A percentile compares a stretch with the other conserved stretches of the same genome.
Evolutionary conservation across 2,329 filamentous ascomycete genomes (phyloP).

Genomic region (Podosphaera aphanis): DNA sequence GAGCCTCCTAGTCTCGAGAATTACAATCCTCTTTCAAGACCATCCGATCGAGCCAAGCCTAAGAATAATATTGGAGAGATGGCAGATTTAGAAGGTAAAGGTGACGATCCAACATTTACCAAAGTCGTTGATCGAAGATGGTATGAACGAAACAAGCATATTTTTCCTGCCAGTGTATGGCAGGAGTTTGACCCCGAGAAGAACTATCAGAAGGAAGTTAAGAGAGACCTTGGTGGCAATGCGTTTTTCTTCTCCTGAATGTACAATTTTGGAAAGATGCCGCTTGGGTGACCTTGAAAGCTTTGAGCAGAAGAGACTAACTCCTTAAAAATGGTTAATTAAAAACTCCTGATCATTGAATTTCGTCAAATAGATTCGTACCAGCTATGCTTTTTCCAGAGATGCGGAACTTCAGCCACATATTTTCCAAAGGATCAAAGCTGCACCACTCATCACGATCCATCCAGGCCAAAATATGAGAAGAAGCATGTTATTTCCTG

Average conservation of each 20-base stretch:
- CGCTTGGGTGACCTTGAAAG: too few species aligned
- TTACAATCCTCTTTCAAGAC: constrained; percentile 19
- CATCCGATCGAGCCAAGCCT: constrained; percentile 15
- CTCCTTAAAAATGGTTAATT: neutral
- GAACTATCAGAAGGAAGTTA: constrained; percentile 55
- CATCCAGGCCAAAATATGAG: constrained; percentile 16
- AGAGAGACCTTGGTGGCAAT: constrained; percentile 73
- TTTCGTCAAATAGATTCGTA: neutral
- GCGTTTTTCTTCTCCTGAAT: constrained; percentile 58
- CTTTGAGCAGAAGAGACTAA: too few species aligned
- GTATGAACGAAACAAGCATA: constrained; percentile 97
- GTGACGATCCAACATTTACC: constrained; percentile 57
- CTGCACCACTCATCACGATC: constrained; percentile 9
- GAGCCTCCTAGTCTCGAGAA: constrained; percentile 6
- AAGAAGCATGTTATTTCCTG: constrained; percentile 11
- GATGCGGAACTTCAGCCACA: neutral
- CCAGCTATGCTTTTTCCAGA: neutral
- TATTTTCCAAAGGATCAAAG: constrained; percentile 5
- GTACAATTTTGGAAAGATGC: neutral
- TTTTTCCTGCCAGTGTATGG: constrained; percentile 90
- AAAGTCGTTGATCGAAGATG: constrained; percentile 91
- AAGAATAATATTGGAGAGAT: constrained; percentile 18
- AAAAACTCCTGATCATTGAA: too few species aligned
- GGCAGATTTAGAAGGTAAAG: constrained; percentile 42
- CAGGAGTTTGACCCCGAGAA: constrained; percentile 80